phyloP scores from a whole-genome alignment of 768 basidiomycete species.

The Lentinula aciculospora region DNA sequence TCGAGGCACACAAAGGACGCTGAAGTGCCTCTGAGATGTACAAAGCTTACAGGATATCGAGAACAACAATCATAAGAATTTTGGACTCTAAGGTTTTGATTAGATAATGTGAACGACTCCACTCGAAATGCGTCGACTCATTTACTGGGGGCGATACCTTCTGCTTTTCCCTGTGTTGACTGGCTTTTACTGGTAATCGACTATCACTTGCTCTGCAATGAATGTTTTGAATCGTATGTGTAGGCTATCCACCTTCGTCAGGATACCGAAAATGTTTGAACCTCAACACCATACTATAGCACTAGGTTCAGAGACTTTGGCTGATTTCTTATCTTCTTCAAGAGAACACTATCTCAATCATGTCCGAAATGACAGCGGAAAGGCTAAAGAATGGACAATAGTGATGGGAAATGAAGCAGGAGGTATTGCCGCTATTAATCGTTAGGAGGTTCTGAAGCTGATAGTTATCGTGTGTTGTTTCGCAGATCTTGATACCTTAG shows the following conservation, averaged over 20 bases:
- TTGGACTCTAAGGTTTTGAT: not conserved
- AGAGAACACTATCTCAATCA: not conserved
- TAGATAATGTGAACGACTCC: not conserved
- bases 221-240: not conserved
- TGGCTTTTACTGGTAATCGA: constrained; percentile 1
- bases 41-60: too few relatives aligned
- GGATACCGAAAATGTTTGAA: not conserved
- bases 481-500: constrained; percentile 85
- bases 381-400: constrained; percentile 63
- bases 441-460: constrained; percentile 63
- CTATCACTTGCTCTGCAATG: not conserved
- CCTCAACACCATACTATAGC: constrained; percentile 1
- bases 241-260: not conserved
- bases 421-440: constrained; percentile 40
- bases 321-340: constrained; percentile 1
- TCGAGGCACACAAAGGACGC: too few relatives aligned
- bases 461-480: not conserved
- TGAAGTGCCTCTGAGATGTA: constrained; percentile 8
- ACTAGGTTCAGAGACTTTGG: not conserved
- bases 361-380: not conserved
- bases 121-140: not conserved
- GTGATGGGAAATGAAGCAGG: constrained; percentile 97
- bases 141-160: not conserved
- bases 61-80: too few relatives aligned
- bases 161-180: not conserved